Base-by-base conservation (phyloP, 2,329 filamentous ascomycete genomes). In the Cladosporium sp. region DNA sequence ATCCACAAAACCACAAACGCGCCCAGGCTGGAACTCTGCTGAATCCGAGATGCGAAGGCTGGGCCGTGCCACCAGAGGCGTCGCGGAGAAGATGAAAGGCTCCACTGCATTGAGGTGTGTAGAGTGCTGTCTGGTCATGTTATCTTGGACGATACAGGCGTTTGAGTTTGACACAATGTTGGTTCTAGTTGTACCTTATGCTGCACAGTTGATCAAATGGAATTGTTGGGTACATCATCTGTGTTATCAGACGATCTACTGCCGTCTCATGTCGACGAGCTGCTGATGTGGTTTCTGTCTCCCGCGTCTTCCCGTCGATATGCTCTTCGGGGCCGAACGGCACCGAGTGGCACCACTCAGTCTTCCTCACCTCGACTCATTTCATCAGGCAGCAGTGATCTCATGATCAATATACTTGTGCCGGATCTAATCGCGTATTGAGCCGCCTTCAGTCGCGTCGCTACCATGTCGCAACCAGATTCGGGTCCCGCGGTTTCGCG, bases 311-410 rank as follows among this genome's bases (percentile, higher is more conserved):
- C n/a, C 39, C 39, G n/a, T 13, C 8, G 25, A 32, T 28, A 11
- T 32, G 5, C 6, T n/a, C 21, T 23, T 58, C 56, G 56, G 32
- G 25, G 21, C 56, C 56, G 56, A 18, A 32, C 30, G 56, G 32
- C 51, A 18, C 51, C 51, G 51, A 28, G 7, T 21, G 13, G 51
- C 34, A 39, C 21, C 56, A 58, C 36, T 28, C 21, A 28, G n/a
- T 21, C 26, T 30, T 54, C 51, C n/a, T 54, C 51, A 54, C 16
- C 32, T 5, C 34, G 26, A 26, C 34, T 25, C 14, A 43, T 30
- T 7, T 34, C 43, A 46, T 8, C 48, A 62, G 59, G 59, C 59
- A 62, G 48, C 59, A 46, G 32, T 48, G 10, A 32, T 53, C 30
- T 14, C n/a, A 21, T 18, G 18, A 30, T 30, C 48, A 54, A 62